phyloP scores from a whole-genome alignment of 352 stramenopile species.

The Globisporangium nodosum region DNA sequence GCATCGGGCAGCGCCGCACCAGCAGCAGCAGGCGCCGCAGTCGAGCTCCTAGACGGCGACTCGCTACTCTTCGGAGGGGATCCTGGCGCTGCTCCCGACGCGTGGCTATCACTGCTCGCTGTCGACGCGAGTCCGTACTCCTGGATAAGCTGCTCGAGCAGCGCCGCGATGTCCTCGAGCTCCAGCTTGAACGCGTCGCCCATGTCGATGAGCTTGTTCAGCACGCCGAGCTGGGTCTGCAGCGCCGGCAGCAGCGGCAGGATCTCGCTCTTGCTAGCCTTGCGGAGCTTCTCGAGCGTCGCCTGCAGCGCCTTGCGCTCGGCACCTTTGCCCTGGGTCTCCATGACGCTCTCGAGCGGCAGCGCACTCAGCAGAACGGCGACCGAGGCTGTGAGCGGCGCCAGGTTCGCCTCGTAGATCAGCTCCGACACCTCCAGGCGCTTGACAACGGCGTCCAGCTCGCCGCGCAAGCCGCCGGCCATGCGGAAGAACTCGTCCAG shows the following conservation, averaged over 20 bases:
- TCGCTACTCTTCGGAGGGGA: not conserved
- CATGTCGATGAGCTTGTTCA: conserved; percentile 47
- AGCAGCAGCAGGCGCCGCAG: not conserved
- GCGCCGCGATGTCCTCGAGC: conserved; percentile 33
- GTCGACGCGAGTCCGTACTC: conserved; percentile 6
- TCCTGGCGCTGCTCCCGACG: not conserved
- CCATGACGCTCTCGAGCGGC: conserved; percentile 58
- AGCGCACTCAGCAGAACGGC: conserved; percentile 53
- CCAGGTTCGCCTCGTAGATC: conserved; percentile 69
- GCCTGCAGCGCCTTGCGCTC: conserved; percentile 60
- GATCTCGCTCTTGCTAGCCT: conserved; percentile 72
- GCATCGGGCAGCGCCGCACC: not conserved
- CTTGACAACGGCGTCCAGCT: conserved; percentile 66
- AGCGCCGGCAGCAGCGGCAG: conserved; percentile 53
- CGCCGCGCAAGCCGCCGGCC: conserved; percentile 66
- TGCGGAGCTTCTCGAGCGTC: conserved; percentile 82
- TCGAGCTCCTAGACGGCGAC: conserved; percentile 1
- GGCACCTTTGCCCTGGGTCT: conserved; percentile 72
- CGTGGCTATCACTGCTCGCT: not conserved
- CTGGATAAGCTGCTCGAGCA: conserved; percentile 45
- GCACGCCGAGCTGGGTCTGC: conserved; percentile 46
- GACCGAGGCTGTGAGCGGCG: conserved; percentile 27
- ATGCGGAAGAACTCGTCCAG: conserved; percentile 84
- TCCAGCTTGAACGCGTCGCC: conserved; percentile 48
- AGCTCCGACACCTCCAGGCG: conserved; percentile 60